Percentiles rank a stretch among this genome's conserved stretches.
Conservation (phyloP, 2,329 filamentous ascomycete species). For the Albophoma yamanashiensis region DNA sequence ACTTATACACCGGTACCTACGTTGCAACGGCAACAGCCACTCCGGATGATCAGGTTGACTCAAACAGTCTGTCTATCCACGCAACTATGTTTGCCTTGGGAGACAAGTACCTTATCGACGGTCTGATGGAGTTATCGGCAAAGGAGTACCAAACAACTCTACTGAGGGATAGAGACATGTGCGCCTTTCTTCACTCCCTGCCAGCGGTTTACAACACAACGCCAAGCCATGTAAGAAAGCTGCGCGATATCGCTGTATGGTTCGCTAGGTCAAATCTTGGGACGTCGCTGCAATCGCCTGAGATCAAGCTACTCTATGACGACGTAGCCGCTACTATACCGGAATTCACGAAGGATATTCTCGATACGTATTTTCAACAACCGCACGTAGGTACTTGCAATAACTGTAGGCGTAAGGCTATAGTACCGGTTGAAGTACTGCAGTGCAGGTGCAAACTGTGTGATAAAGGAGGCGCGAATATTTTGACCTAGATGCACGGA, state of each 20-base stretch:
- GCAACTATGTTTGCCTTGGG: background rate
- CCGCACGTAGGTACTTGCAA: background rate
- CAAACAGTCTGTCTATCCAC: background rate
- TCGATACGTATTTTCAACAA: background rate
- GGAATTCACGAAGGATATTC: background rate
- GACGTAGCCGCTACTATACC: background rate
- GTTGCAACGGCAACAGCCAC: background rate
- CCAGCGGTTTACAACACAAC: background rate
- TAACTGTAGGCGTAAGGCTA: background rate
- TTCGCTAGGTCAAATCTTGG: background rate
- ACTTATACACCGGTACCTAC: background rate
- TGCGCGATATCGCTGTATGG: background rate
- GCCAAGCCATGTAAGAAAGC: background rate
- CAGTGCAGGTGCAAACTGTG: too few species aligned
- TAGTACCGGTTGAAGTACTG: too few species aligned
- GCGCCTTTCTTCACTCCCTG: background rate
- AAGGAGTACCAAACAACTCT: background rate
- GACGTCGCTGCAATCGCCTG: background rate
- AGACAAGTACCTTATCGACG: background rate
- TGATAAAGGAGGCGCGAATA: too few species aligned
- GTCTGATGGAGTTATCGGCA: background rate
- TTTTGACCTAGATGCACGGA: slow-evolving; percentile 4
- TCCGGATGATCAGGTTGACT: background rate
- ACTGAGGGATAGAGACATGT: background rate
- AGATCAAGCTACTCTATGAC: background rate